Base-by-base conservation (phyloP, 345 rosid genomes). In the Erodium maritimum region DNA sequence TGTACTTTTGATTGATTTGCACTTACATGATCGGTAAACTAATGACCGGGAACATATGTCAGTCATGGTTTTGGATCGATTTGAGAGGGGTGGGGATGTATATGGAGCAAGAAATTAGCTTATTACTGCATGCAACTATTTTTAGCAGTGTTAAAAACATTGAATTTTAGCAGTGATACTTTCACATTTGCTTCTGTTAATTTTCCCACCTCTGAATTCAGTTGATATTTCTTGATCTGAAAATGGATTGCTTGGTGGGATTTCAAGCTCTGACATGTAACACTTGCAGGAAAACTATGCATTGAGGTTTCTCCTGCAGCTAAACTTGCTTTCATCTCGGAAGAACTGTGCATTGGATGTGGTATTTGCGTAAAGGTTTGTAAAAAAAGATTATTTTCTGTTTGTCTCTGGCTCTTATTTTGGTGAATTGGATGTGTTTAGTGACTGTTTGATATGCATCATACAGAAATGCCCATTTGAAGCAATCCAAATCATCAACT, bases 301-400 rank as follows among this genome's bases (percentile, higher is more conserved):
- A 89, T 93, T 68, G 99, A 93, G 78, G 99, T 93, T 58, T 73
- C 90, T 66, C 60, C 85, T 61, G 76, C 71, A 16, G 69, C 97
- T 57, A 89, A 81, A 83, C 71, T 87, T 65, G 96, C 99, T 53
- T 93, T 85, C 70, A 85, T 93, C 66, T 93, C 99, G 20, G 99
- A 93, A 81, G 99, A 93, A 77, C 55, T 93, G 69, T 93, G 99
- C 76, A 93, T 93, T 58, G 99, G 97, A 57, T 93, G 99, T 45
- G 93, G 96, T 74, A 86, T 93, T 61, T 93, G 99, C 71, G 99
- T 89, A 54, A 93, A 89, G 99, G 99, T 87, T 60, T 57, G 82
- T 69, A 16, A 59, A 50, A 23, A 14, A 2, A 16, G 29, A 9
- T 5, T 17, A 23, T 21, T 42, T 42, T 10, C 1, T 42, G 17